Base-by-base conservation (phyloP, 495 filamentous ascomycete species). In the Aspergillus ostianus region DNA sequence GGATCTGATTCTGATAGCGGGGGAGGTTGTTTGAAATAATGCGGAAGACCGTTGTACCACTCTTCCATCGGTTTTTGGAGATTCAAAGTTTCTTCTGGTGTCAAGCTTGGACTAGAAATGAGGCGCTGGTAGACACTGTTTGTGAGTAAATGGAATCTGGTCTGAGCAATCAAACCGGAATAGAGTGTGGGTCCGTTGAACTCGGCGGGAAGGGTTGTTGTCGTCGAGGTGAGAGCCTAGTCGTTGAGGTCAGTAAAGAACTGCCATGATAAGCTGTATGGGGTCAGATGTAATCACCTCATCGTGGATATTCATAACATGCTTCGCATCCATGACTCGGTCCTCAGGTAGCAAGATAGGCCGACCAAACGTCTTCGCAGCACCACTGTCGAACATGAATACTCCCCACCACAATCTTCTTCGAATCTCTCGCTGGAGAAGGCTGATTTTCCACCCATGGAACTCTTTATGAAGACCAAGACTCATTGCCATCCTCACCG, bases 401-500 rank as follows among this genome's bases (percentile, higher is more conserved):
- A 80, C 76, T 21, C 76, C 76, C 77, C 77, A 80, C 77, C 77
- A 80, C 30, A 78, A 54, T 51, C 77, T 70, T 51, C 77, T 59
- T 45, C 77, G 70, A n/a, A 80, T 70, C 54, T 80, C 77, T 47
- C 71, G 78, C 60, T 79, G 72, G 1, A 83, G 69, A n/a, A 78
- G 73, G 57, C 73, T 80, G 59, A 80, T 81, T 53, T 81, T 75
- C 81, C 81, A 83, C 8, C 73, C 73, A 20, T 72, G 80, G 54
- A 84, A 83, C 61, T 83, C 81, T 56, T 84, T 84, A 56, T 84
- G 80, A 20, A 84, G 70, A 9, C 81, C 81, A 30, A 84, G 60
- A 58, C 80, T 78, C 76, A 82, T 80, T 17, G 81, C 78, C 73
- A 82, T 82, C 23, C 81, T 65, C 19, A 79, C 72, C 19, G 81